phyloP scores from a whole-genome alignment of 2,329 filamentous ascomycete species.

The Talaromyces islandicus region DNA sequence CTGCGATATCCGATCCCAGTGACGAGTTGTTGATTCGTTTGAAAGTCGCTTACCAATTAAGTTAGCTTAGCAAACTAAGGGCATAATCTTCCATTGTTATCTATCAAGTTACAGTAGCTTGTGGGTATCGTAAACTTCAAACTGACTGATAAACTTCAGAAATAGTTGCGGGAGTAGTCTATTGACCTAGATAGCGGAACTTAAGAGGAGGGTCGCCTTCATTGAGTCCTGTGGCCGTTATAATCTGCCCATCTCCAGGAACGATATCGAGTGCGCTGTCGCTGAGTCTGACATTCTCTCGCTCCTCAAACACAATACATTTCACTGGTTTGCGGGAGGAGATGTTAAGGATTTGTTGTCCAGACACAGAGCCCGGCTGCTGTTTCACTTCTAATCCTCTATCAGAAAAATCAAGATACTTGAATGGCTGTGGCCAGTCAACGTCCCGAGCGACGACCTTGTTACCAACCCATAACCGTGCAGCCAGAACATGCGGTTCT shows the following conservation, averaged over 20 bases:
- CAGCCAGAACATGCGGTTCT: background rate
- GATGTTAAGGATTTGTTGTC: background rate
- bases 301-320: background rate
- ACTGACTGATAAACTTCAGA: no score
- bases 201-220: background rate
- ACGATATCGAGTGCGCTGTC: background rate
- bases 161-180: no score
- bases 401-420: background rate
- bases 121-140: no score
- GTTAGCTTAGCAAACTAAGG: no score
- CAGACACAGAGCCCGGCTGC: background rate
- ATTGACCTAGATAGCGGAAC: no score
- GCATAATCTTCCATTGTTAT: no score
- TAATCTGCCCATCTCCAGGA: background rate
- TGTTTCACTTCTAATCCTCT: background rate
- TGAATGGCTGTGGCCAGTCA: background rate
- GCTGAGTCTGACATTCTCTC: background rate
- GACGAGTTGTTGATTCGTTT: no score
- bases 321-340: background rate
- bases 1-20: no score
- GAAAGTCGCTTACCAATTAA: no score
- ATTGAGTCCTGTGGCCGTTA: background rate
- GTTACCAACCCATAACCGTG: background rate
- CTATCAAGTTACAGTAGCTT: no score
- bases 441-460: background rate